Conservation (phyloP, 1,139 yeast species). For the Zygoascus hellenicus region DNA sequence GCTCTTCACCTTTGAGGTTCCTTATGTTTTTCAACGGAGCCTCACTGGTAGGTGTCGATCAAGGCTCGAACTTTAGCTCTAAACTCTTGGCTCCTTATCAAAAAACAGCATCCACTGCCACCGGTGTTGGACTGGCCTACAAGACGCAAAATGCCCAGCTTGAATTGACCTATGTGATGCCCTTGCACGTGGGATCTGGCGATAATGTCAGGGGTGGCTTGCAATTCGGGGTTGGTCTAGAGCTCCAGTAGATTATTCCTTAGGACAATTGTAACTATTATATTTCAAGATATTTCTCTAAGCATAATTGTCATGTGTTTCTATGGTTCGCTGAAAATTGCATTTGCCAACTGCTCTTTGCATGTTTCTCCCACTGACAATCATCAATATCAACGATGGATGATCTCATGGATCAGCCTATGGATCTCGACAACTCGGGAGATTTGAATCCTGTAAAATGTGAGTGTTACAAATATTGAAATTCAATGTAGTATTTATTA, state of each 20-base stretch:
- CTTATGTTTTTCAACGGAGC: constrained; percentile 76
- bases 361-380: too few relatives aligned
- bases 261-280: too few relatives aligned
- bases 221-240: constrained; percentile 88
- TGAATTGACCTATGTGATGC: constrained; percentile 81
- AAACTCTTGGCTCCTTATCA: not conserved
- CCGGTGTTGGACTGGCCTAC: constrained; percentile 62
- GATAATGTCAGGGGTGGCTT: constrained; percentile 78
- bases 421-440: not conserved
- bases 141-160: constrained; percentile 88
- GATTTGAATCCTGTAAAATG: constrained; percentile 5
- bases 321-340: too few relatives aligned
- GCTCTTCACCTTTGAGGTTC: constrained; percentile 57
- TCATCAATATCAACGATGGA: not conserved
- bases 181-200: constrained; percentile 55
- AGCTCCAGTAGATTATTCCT: constrained; percentile 38
- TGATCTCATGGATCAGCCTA: constrained; percentile 1
- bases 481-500: not conserved
- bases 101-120: constrained; percentile 22
- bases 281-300: too few relatives aligned
- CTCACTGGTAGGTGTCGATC: constrained; percentile 40
- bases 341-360: too few relatives aligned
- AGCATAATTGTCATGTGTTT: too few relatives aligned
- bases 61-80: not conserved
- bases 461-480: not conserved